These are phyloP conservation scores for Candida tammaniensis DNA, from an alignment of 805 yeast genomes.

Conservation along the genomic window DNA sequence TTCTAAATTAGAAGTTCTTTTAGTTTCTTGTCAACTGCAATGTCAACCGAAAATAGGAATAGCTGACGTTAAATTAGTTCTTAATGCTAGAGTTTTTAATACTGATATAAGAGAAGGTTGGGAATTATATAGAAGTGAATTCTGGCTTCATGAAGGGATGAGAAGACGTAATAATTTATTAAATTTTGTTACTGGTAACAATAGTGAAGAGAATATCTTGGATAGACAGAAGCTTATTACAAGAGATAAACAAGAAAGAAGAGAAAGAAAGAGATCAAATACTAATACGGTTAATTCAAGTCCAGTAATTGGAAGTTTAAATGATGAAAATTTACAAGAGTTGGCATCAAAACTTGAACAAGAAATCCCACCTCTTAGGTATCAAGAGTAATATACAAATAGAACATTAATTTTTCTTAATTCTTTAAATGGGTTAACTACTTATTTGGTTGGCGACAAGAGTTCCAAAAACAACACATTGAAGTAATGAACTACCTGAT, in stretches of 20 bases:
- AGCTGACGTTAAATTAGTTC: conserved; percentile 72
- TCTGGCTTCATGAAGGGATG: conserved; percentile 83
- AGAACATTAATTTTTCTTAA: too few species aligned
- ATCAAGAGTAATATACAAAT: too few species aligned
- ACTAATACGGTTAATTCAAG: conserved; percentile 4
- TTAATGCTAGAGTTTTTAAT: conserved; percentile 78
- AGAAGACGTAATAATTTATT: conserved; percentile 46
- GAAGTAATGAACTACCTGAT: conserved; percentile 43
- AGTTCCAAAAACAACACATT: conserved; percentile 38
- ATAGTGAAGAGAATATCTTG: conserved; percentile 10
- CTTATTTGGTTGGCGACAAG: conserved; percentile 3
- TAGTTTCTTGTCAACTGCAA: conserved; percentile 40
- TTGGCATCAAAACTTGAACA: conserved; percentile 9
- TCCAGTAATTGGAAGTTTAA: conserved; percentile 13
- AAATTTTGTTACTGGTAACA: conserved; percentile 22
- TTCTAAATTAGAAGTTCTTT: conserved; percentile 36
- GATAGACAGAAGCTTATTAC: conserved; percentile 29
- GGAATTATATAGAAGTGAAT: conserved; percentile 91
- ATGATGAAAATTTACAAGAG: conserved; percentile 15
- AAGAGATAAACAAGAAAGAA: conserved; percentile 38
- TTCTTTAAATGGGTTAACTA: neutral
- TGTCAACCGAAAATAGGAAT: conserved; percentile 65
- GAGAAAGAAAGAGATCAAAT: conserved; percentile 32
- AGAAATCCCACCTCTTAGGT: neutral
- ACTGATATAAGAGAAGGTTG: conserved; percentile 88